These are phyloP conservation scores for Russula dissimulans DNA, from an alignment of 768 basidiomycete species.

Conservation along the genomic window DNA sequence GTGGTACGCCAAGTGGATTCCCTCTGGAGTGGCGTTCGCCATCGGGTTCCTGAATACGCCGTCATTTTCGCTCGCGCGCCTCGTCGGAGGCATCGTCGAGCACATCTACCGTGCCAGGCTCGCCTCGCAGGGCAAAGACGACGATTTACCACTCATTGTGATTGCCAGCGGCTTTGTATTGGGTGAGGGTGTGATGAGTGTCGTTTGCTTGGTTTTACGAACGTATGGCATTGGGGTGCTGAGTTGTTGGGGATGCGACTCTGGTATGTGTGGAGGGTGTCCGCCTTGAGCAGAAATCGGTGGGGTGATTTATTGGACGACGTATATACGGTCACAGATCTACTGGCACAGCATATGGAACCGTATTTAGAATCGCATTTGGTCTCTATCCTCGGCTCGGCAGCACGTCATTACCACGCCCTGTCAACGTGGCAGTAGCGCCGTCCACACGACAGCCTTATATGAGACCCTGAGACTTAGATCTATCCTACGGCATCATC, in stretches of 20 bases:
- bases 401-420: constrained; percentile 10
- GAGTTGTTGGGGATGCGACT: constrained; percentile 84
- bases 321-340: too few relatives aligned
- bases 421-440: constrained; percentile 7
- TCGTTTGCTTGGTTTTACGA: constrained; percentile 65
- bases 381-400: neutral
- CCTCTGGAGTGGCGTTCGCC: constrained; percentile 90
- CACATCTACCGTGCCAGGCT: constrained; percentile 48
- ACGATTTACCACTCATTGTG: constrained; percentile 71
- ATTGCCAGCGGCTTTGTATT: constrained; percentile 93
- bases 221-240: constrained; percentile 63
- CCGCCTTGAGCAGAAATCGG: neutral
- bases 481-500: neutral
- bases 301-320: too few relatives aligned
- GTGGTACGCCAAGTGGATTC: constrained; percentile 67
- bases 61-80: constrained; percentile 83
- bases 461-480: neutral
- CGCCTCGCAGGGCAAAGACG: constrained; percentile 38
- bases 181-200: constrained; percentile 86
- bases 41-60: constrained; percentile 96
- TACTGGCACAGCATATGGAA: too few relatives aligned
- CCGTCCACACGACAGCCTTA: neutral
- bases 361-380: too few relatives aligned
- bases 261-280: constrained; percentile 66
- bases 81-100: constrained; percentile 81